Base-by-base conservation (phyloP, 441 rosid species). In the Kokia cookei region DNA sequence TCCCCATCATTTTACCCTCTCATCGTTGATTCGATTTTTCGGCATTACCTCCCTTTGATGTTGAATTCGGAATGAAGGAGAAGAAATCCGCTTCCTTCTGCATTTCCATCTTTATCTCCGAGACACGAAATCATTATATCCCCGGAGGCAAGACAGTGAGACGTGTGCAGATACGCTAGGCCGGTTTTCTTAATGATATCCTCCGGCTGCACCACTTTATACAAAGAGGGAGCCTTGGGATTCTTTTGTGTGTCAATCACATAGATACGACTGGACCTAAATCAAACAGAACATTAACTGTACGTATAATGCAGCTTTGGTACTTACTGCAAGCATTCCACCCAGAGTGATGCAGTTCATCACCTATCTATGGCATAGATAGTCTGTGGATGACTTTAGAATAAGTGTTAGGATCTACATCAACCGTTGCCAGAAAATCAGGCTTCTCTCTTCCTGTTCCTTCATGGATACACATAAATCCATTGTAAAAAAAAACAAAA, bases 141-240 rank as follows among this genome's bases (percentile, higher is more conserved):
- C 5, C 97, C 96, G n/a, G 96, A 82, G 65, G 92, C 96, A 76
- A 94, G 97, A 67, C 97, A 94, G 82, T 92, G 98, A 5, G 97
- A 80, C 2, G 97, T 92, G 83, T 94, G 97, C 26, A 97, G 97
- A 83, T 78, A 92, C 1, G 95, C 93, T 54, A 94, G 85, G 69
- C 98, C 97, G 1, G 97, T 93, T 84, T 90, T 93, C 53, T 79
- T 71, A 14, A 84, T 48, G 29, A 90, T 86, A 57, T 90, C 92
- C 14, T 80, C 73, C 60, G 94, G 83, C 59, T 92, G 90, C 5
- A 93, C 91, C 78, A 82, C 87, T 84, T 92, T 88, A 80, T 92
- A 90, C 77, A 93, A 72, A 53, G 90, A 78, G 48, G 98, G 97
- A 27, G 94, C 92, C 68, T 26, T 89, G 1, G 94, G 94, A 78